A percentile compares a stretch with the other conserved stretches of the same genome.
These are phyloP conservation scores for Jackrogersella minutella DNA, from an alignment of 495 filamentous ascomycete genomes.

Conservation along the genomic window DNA sequence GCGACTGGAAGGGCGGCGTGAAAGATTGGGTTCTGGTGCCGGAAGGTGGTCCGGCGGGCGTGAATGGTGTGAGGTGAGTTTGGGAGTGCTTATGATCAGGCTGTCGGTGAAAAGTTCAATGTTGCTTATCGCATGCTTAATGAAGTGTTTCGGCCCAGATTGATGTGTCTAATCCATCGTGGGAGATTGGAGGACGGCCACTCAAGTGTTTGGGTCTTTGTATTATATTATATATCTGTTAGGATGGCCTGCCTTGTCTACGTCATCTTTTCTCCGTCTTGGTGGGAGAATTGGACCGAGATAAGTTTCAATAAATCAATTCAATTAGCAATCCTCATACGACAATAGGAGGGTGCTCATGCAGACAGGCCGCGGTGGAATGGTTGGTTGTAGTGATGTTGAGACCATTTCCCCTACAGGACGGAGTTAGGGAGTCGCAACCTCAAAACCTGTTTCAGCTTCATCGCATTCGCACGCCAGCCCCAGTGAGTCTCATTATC, in stretches of 20 bases:
- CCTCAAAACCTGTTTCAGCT: no score
- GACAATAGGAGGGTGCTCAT: no score
- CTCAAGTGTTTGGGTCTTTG: neutral
- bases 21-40: slow-evolving; percentile 74
- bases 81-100: neutral
- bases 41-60: slow-evolving; percentile 12
- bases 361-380: no score
- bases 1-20: slow-evolving; percentile 83
- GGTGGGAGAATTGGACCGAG: no score
- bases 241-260: neutral
- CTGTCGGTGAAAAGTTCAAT: neutral
- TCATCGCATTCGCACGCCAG: no score
- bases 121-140: neutral
- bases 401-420: no score
- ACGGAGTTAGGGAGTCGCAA: no score
- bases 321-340: no score
- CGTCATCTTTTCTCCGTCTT: no score
- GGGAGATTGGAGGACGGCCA: neutral
- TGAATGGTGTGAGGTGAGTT: slow-evolving; percentile 46
- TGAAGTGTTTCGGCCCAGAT: neutral
- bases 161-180: neutral
- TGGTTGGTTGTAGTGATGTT: no score
- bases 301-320: no score
- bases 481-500: no score
- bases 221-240: neutral